These are phyloP conservation scores for Leccinum variabile DNA, from an alignment of 1,284 basidiomycete genomes.

Conservation along the genomic window DNA sequence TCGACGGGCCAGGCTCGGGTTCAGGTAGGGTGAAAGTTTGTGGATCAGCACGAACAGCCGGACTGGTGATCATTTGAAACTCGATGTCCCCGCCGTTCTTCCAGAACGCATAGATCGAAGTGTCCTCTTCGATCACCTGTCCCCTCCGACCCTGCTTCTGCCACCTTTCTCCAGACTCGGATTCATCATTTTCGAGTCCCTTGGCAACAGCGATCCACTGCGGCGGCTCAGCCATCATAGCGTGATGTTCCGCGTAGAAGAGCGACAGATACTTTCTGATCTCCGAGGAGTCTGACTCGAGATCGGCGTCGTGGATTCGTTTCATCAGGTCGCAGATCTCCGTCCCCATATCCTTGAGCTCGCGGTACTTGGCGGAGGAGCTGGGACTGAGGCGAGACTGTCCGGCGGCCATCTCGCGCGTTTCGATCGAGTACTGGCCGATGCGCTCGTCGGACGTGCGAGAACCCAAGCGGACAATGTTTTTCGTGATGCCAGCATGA, in stretches of 20 bases:
- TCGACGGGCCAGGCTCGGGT: conserved; percentile 4
- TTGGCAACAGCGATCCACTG: conserved; percentile 41
- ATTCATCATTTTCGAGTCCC: conserved; percentile 19
- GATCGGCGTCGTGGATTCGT: conserved; percentile 37
- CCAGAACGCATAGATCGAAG: conserved; percentile 51
- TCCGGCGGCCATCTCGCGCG: conserved; percentile 46
- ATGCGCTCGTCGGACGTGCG: conserved; percentile 60
- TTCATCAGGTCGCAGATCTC: conserved; percentile 49
- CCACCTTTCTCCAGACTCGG: conserved; percentile 25
- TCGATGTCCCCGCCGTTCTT: conserved; percentile 41
- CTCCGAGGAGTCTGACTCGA: conserved; percentile 39
- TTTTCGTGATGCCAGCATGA: conserved; percentile 58
- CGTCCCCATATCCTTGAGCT: conserved; percentile 46
- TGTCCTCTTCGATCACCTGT: conserved; percentile 26
- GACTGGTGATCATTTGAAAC: conserved; percentile 29
- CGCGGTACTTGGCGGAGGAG: conserved; percentile 36
- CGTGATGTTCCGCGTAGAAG: conserved; percentile 45
- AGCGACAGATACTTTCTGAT: conserved; percentile 42
- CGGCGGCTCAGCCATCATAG: conserved; percentile 40
- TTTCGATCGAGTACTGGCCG: conserved; percentile 55
- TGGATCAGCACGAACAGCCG: not conserved
- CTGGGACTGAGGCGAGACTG: conserved; percentile 42
- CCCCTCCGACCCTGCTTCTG: conserved; percentile 22
- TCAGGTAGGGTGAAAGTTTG: not conserved
- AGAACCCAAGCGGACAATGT: conserved; percentile 64